Percentiles rank a stretch among this genome's conserved stretches.
Evolutionary conservation across 2,329 filamentous ascomycete genomes (phyloP).

Genomic region (Pestalotiopsis sp.): DNA sequence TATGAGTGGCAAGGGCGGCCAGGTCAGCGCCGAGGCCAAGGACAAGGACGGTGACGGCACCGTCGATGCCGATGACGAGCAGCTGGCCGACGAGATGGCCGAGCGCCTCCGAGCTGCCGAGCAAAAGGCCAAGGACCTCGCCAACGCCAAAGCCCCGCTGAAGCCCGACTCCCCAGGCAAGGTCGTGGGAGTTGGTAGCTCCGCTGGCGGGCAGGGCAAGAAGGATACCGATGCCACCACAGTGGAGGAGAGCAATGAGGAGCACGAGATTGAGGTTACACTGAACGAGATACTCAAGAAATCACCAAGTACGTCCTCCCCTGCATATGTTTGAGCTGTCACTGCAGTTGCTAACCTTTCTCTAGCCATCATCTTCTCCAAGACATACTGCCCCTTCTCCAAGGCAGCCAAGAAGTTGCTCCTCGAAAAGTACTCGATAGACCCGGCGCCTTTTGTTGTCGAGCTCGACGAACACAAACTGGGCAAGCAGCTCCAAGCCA

Average conservation of each 20-base stretch:
- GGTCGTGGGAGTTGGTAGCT: constrained; percentile 61
- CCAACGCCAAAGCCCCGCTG: constrained; percentile 66
- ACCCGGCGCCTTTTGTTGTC: constrained; percentile 81
- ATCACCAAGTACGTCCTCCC: constrained; percentile 68
- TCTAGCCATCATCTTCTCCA: constrained; percentile 92
- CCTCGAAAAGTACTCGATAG: constrained; percentile 81
- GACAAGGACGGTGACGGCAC: constrained; percentile 58
- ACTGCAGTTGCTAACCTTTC: not conserved
- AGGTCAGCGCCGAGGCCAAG: constrained; percentile 39
- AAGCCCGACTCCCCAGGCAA: constrained; percentile 60
- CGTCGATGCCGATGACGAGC: constrained; percentile 57
- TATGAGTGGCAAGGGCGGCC: constrained; percentile 39
- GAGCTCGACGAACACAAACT: constrained; percentile 85
- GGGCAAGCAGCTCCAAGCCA: constrained; percentile 71
- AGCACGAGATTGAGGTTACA: constrained; percentile 68
- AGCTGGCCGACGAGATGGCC: constrained; percentile 55
- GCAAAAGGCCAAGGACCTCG: constrained; percentile 67
- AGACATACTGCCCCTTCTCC: constrained; percentile 88
- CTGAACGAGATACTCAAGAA: constrained; percentile 80
- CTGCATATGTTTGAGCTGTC: constrained; percentile 12
- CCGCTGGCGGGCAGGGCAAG: constrained; percentile 52
- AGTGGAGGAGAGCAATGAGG: constrained; percentile 58
- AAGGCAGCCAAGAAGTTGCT: constrained; percentile 83
- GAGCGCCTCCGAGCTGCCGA: constrained; percentile 69
- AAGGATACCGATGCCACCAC: constrained; percentile 51